Evolutionary conservation across 345 rosid species (phyloP), one percentile per base, ranked within the genome.

Genomic region (Iberis pinnata): DNA sequence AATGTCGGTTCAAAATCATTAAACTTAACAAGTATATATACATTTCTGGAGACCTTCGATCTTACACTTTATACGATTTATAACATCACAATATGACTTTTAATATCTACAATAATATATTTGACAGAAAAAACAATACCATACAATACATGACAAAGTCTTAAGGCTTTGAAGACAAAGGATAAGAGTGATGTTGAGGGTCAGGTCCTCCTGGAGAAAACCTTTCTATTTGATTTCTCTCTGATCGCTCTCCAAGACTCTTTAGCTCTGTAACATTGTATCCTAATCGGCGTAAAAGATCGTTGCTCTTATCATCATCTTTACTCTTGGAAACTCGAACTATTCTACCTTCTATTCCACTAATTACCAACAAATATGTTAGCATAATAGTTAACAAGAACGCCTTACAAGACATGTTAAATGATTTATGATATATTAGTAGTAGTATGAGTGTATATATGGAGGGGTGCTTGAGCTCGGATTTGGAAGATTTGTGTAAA

Each of bases 201-300:
- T 67, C 71, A 38, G 71, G 71, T 5, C 71, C 71, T 45, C 71
- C 71, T 31, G 71, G 71, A 39, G 71, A 67, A 53, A 67, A 59
- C 43, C 65, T 59, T 40, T 67, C 49, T 0, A 67, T 14, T 8
- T 60, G 32, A 2, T 48, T 60, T 44, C 9, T 20, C 9, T 6
- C 9, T 3, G 60, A 67, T 37, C 52, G 19, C 38, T 53, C 43
- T 24, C 61, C 61, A 40, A 59, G 46, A 29, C 71, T 55, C 6
- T 39, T 53, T 45, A 59, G 50, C 20, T 52, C 60, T 12, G 71
- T 27, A 29, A 67, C 50, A 52, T 60, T 52, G 65, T 67, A 67
- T 38, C 71, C 71, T 38, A 67, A 59, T 13, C 61, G 65, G n/a
- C 40, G 45, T 56, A 67, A 52, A 29, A 67, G 65, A 10, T 67